Evolutionary conservation across 1,284 basidiomycete genomes (phyloP), one percentile per base, ranked within the genome.

Genomic region (Thelephora terrestris): DNA sequence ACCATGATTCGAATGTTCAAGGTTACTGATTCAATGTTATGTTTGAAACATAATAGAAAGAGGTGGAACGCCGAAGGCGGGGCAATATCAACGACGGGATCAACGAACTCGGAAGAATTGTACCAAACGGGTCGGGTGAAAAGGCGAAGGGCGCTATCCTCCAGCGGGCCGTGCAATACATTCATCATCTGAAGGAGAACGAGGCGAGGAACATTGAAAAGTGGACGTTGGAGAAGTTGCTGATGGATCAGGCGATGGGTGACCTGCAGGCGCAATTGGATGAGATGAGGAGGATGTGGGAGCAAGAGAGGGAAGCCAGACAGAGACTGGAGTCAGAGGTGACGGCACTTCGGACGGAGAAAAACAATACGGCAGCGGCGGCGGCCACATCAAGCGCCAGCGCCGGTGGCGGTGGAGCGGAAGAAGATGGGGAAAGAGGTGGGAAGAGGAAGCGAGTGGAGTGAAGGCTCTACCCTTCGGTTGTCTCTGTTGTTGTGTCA

Each of bases 1-100:
- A 10, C n/a, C 45, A 47, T 57, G 23, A 42, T 42, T 12, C 25
- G 16, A n/a, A 20, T 16, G 2, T 2, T 9, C 38, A 6, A 12
- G 10, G 39, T 42, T 42, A 14, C 29, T 32, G 29, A 32, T 32
- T 10, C 27, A 27, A 5, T 12, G 49, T 38, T 46, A 20, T 18
- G 16, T 23, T 44, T 32, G 47, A 17, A 12, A 16, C 7, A n/a
- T 51, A 47, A 48, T 62, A 95, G 91, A 96, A 96, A 86, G 94
- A 97, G 67, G 94, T 97, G 10, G 94, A 98, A 66, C 86, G 93
- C 50, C 79, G 92, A 40, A 83, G 94, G 46, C 76, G 94, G 49
- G 89, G 91, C 17, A 93, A 92, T 58, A 97, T 98, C 70, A 95
- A 95, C 64, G 89, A 94, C 52, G 93, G 93, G 0, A 96, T 98